A percentile compares a stretch with the other conserved stretches of the same genome.
These are phyloP conservation scores for Monosporascus sp. DNA, from an alignment of 2,329 filamentous ascomycete species.

Conservation along the genomic window DNA sequence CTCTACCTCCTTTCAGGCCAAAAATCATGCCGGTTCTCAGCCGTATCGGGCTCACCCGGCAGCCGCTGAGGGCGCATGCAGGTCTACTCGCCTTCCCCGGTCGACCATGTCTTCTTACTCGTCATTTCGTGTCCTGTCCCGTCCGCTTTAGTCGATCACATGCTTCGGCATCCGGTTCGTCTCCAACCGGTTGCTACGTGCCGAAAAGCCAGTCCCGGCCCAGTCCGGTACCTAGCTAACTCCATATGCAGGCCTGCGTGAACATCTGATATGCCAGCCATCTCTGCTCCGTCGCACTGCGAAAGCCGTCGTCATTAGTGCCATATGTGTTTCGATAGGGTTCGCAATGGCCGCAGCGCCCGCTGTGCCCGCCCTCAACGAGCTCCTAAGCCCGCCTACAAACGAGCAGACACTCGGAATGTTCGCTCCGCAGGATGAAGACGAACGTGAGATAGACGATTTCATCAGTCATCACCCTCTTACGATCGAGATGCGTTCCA, in stretches of 20 bases:
- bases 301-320: slow-evolving; percentile 39
- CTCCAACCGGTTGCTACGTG: not conserved
- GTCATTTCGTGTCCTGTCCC: not conserved
- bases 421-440: slow-evolving; percentile 54
- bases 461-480: slow-evolving; percentile 72
- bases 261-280: slow-evolving; percentile 11
- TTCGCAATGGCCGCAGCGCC: slow-evolving; percentile 53
- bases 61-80: not conserved
- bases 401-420: slow-evolving; percentile 69
- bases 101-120: not conserved
- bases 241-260: not conserved
- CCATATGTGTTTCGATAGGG: slow-evolving; percentile 45
- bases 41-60: not conserved
- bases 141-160: not conserved
- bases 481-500: slow-evolving; percentile 60
- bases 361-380: slow-evolving; percentile 42
- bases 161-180: not conserved
- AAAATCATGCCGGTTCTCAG: not conserved
- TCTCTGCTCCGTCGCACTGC: slow-evolving; percentile 40
- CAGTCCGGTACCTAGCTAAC: not conserved
- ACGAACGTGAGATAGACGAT: slow-evolving; percentile 58
- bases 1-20: no score
- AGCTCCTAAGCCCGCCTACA: slow-evolving; percentile 45
- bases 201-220: no score
- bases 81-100: not conserved